Conservation (phyloP, 2,329 filamentous ascomycete species). For the Diaporthe helianthi region DNA sequence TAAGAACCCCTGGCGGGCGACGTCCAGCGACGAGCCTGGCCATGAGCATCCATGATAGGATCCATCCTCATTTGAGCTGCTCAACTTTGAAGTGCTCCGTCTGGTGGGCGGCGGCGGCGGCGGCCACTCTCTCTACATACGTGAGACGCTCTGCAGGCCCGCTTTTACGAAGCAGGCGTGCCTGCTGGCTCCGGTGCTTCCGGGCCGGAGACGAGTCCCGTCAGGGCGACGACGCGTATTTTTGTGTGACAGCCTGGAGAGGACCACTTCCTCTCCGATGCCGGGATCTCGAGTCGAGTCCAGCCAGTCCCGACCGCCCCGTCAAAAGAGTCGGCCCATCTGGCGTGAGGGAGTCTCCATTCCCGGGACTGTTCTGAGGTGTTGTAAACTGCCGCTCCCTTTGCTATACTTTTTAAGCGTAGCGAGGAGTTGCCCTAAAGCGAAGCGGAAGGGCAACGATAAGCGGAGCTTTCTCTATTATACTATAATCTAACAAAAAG, state of each 20-base stretch:
- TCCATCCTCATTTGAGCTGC: neutral
- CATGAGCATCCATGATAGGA: neutral
- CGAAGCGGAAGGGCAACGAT: too few species aligned
- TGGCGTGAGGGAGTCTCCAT: conserved; percentile 6
- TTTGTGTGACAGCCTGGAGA: neutral
- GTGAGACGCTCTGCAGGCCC: neutral
- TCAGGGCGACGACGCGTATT: neutral
- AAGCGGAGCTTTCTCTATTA: too few species aligned
- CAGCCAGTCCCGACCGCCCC: neutral
- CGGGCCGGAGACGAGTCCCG: neutral
- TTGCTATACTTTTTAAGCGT: too few species aligned
- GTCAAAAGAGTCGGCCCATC: neutral
- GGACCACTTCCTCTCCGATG: neutral
- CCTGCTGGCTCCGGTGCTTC: neutral
- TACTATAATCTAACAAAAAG: too few species aligned
- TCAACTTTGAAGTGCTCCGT: too few species aligned
- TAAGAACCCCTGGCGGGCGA: neutral
- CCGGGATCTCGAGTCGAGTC: neutral
- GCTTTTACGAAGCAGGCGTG: neutral
- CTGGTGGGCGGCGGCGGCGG: too few species aligned
- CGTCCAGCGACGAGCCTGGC: neutral
- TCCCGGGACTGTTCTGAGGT: neutral
- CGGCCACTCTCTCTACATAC: too few species aligned
- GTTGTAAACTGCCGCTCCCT: neutral
- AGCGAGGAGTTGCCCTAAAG: too few species aligned